Percentiles rank a stretch among this genome's conserved stretches.
phyloP scores from a whole-genome alignment of 2,329 filamentous ascomycete genomes.

The Sarocladiaceae sp. region DNA sequence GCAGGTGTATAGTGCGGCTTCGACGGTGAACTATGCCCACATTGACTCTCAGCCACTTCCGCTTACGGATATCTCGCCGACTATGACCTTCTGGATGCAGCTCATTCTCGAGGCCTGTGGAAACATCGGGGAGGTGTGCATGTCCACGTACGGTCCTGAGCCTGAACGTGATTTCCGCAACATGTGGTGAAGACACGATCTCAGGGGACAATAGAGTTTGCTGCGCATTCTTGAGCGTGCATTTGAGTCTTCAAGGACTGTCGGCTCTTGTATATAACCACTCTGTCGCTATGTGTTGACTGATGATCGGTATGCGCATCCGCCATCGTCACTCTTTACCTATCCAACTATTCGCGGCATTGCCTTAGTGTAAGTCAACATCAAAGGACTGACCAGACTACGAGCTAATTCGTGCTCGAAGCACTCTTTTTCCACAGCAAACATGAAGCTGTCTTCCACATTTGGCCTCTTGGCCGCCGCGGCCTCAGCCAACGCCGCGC shows the following conservation, averaged over 20 bases:
- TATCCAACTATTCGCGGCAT: background rate
- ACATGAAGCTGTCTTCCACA: background rate
- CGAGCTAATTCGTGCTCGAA: background rate
- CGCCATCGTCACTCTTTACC: background rate
- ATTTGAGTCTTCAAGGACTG: too few relatives aligned
- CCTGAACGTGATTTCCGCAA: too few relatives aligned
- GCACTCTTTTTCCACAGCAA: background rate
- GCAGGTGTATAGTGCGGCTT: too few relatives aligned
- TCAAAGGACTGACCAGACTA: background rate
- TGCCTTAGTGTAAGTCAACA: background rate
- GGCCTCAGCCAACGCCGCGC: slow-evolving; percentile 15
- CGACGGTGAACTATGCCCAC: background rate
- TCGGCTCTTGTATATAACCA: too few relatives aligned
- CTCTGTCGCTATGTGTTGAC: background rate
- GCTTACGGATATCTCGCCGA: too few relatives aligned
- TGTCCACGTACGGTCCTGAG: too few relatives aligned
- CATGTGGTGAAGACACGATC: too few relatives aligned
- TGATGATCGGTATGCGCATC: background rate
- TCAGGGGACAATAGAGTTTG: too few relatives aligned
- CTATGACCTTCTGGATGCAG: too few relatives aligned
- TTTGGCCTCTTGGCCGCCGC: slow-evolving; percentile 16
- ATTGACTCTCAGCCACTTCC: background rate
- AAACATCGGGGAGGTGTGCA: too few relatives aligned
- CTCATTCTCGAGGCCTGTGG: too few relatives aligned
- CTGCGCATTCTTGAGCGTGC: too few relatives aligned